These are phyloP conservation scores for Dipteronia dyeriana DNA, from an alignment of 345 rosid genomes.

Conservation along the genomic window DNA sequence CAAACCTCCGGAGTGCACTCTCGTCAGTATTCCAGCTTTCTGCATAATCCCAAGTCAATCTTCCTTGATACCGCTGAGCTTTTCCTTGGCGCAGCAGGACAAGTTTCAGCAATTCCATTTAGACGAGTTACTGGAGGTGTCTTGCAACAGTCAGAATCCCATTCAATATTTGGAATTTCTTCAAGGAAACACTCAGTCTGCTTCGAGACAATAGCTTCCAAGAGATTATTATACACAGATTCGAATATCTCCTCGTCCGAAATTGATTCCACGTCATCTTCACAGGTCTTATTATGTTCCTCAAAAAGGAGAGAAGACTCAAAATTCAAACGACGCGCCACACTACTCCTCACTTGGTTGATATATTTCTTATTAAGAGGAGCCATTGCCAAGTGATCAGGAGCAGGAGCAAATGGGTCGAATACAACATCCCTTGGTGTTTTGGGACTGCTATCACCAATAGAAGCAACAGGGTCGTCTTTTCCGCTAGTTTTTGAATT, in stretches of 20 bases:
- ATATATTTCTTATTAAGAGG: conserved; percentile 40
- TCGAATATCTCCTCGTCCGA: conserved; percentile 58
- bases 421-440: conserved; percentile 54
- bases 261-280: conserved; percentile 19
- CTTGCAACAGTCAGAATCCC: conserved; percentile 37
- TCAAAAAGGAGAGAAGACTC: conserved; percentile 22
- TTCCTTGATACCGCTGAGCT: conserved; percentile 37
- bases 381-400: conserved; percentile 40
- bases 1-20: conserved; percentile 9
- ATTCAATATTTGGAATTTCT: conserved; percentile 26
- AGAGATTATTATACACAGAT: conserved; percentile 48
- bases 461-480: conserved; percentile 8
- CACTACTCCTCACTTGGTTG: conserved; percentile 38
- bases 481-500: conserved; percentile 13
- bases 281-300: conserved; percentile 3
- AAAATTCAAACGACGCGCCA: conserved; percentile 44
- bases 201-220: conserved; percentile 47
- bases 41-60: conserved; percentile 47
- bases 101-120: conserved; percentile 48
- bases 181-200: conserved; percentile 41
- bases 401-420: conserved; percentile 57
- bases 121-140: conserved; percentile 45
- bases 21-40: conserved; percentile 57
- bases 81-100: conserved; percentile 66
- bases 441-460: conserved; percentile 29